These are phyloP conservation scores for Daldinia concentrica DNA, from an alignment of 495 filamentous ascomycete genomes.

Conservation along the genomic window DNA sequence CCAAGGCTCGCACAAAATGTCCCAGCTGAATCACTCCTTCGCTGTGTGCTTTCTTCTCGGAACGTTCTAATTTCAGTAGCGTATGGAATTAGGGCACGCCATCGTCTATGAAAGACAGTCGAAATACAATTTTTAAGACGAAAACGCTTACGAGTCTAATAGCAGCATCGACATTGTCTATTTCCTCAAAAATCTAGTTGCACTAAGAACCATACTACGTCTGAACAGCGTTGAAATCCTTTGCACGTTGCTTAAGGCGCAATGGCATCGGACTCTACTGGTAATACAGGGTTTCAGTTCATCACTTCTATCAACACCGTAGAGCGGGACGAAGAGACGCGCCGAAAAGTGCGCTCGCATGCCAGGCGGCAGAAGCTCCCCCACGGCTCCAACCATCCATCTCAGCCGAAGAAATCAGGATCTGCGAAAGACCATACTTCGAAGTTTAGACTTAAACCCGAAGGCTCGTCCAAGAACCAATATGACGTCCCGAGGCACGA, in stretches of 20 bases:
- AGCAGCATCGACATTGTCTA: constrained; percentile 14
- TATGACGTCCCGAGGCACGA: constrained; percentile 14
- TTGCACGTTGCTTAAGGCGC: constrained; percentile 1
- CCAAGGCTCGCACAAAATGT: constrained; percentile 11
- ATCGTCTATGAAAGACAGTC: constrained; percentile 10
- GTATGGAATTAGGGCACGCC: constrained; percentile 14
- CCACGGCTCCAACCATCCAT: constrained; percentile 31
- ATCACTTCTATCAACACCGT: constrained; percentile 49
- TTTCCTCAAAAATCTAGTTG: constrained; percentile 1
- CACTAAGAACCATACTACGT: neutral
- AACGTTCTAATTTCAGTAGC: neutral
- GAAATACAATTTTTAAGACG: constrained; percentile 6
- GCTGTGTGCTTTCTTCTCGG: constrained; percentile 4
- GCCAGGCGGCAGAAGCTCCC: constrained; percentile 46
- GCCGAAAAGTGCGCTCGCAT: constrained; percentile 46
- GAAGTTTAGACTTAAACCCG: constrained; percentile 45
- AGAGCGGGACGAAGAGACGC: constrained; percentile 47
- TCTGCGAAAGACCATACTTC: constrained; percentile 46
- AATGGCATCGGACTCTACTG: constrained; percentile 14
- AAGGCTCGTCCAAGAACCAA: constrained; percentile 7
- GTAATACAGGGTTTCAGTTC: constrained; percentile 43
- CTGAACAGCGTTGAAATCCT: neutral
- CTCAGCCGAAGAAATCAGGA: constrained; percentile 36
- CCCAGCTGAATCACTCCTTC: constrained; percentile 13
- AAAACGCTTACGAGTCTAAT: constrained; percentile 18